phyloP scores from a whole-genome alignment of 176 grass and related monocot genomes.

The Rhipidocladum racemiflorum region DNA sequence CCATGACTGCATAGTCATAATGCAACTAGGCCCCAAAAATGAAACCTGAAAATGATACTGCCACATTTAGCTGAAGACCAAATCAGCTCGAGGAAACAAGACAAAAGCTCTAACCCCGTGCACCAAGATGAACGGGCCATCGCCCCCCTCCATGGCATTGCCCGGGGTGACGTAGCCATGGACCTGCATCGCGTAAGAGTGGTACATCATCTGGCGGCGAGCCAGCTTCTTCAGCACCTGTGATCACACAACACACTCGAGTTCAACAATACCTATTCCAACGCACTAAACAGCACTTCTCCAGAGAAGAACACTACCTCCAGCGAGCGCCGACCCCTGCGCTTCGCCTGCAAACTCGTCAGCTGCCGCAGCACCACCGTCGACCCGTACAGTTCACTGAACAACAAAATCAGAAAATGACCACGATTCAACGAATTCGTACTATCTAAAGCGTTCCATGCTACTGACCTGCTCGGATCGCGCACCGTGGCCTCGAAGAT shows the following conservation, averaged over 20 bases:
- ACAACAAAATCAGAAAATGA: constrained; percentile 22
- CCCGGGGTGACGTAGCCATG: constrained; percentile 66
- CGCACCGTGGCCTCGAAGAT: constrained; percentile 88
- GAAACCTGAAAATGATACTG: constrained; percentile 18
- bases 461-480: constrained; percentile 73
- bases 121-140: constrained; percentile 73
- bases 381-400: constrained; percentile 67
- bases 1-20: not conserved
- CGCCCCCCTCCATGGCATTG: constrained; percentile 30
- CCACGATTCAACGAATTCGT: constrained; percentile 2
- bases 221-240: constrained; percentile 91
- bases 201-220: constrained; percentile 83
- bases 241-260: constrained; percentile 4
- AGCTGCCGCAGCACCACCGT: constrained; percentile 86
- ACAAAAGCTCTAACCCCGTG: constrained; percentile 59
- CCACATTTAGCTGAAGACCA: not conserved
- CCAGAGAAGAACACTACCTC: constrained; percentile 51
- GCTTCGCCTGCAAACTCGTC: constrained; percentile 68
- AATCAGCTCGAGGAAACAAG: constrained; percentile 22
- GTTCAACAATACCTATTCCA: constrained; percentile 6
- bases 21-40: not conserved
- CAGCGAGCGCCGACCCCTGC: constrained; percentile 82
- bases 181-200: constrained; percentile 92
- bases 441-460: not conserved
- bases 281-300: constrained; percentile 1